phyloP scores from a whole-genome alignment of 148 eudicot genomes.

The Gaultheria prostrata region DNA sequence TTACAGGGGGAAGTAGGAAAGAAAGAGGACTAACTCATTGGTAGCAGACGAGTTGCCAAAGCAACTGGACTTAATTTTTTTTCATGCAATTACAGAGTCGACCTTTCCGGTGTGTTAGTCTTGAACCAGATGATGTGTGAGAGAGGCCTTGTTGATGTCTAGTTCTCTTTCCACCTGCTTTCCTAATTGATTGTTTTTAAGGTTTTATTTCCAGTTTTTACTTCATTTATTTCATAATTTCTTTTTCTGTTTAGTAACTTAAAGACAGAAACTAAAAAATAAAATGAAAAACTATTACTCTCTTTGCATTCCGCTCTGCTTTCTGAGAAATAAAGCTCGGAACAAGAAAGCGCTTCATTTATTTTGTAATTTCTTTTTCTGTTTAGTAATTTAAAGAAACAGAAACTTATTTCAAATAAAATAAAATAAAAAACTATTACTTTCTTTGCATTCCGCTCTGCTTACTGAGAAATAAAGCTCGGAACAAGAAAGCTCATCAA shows the following conservation, averaged over 20 bases:
- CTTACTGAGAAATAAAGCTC: not conserved
- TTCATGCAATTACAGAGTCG: not conserved
- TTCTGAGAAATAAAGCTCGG: too few species aligned
- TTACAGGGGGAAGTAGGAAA: not conserved
- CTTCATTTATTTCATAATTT: too few species aligned
- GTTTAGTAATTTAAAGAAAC: not conserved
- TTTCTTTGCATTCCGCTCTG: not conserved
- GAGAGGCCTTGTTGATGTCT: too few species aligned
- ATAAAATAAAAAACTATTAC: too few species aligned
- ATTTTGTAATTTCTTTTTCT: not conserved
- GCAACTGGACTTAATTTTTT: not conserved
- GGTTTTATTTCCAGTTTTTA: not conserved
- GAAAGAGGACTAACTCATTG: not conserved
- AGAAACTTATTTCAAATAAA: not conserved
- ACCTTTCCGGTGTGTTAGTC: not conserved
- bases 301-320: too few species aligned
- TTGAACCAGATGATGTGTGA: too few species aligned
- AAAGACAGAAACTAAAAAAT: too few species aligned
- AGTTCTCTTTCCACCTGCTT: not conserved
- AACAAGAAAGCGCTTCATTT: too few species aligned
- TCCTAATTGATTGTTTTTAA: not conserved
- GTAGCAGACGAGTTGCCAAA: not conserved
- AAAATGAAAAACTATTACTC: too few species aligned
- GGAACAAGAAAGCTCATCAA: not conserved
- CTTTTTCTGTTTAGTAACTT: too few species aligned